A percentile compares a stretch with the other conserved stretches of the same genome.
Evolutionary conservation across 108 stramenopile genomes (phyloP).

Genomic region (Nannochloropsis salina): DNA sequence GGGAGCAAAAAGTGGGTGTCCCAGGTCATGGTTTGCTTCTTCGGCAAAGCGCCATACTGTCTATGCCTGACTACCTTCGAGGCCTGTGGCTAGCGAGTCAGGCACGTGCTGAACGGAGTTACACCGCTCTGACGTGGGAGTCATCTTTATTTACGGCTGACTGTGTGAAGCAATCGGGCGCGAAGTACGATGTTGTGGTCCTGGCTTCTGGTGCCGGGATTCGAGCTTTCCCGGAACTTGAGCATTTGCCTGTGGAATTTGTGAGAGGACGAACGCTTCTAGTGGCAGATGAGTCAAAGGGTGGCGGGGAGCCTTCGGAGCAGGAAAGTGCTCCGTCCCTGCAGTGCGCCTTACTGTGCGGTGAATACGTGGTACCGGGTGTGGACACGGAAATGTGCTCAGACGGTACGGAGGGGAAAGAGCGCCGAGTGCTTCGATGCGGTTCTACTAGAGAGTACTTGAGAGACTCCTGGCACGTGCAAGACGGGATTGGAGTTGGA

Average conservation of each 20-base stretch:
- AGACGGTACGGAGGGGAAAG: not conserved
- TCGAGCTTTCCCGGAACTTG: conserved; percentile 32
- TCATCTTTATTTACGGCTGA: not conserved
- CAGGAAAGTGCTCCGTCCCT: conserved; percentile 2
- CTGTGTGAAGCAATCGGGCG: not conserved
- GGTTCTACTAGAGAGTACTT: conserved; percentile 17
- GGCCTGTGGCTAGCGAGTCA: conserved; percentile 12
- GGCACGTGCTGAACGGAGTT: not conserved
- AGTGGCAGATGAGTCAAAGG: not conserved
- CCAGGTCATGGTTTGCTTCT: not conserved
- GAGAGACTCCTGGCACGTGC: not conserved
- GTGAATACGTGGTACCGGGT: conserved; percentile 44
- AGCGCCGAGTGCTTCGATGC: not conserved
- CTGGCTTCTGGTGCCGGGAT: conserved; percentile 45
- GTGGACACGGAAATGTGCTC: not conserved
- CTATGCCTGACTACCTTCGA: conserved; percentile 20
- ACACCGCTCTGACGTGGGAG: not conserved
- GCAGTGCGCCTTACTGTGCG: conserved; percentile 39
- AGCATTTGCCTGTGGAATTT: conserved; percentile 15
- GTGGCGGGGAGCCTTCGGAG: not conserved
- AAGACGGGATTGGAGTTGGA: not conserved
- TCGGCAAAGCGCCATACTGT: not conserved
- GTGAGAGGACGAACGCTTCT: not conserved
- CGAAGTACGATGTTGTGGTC: conserved; percentile 45
- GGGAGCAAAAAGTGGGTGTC: not conserved